Evolutionary conservation across 495 filamentous ascomycete genomes (phyloP), one percentile per base, ranked within the genome.

Genomic region (Staphylotrichum longicolle): DNA sequence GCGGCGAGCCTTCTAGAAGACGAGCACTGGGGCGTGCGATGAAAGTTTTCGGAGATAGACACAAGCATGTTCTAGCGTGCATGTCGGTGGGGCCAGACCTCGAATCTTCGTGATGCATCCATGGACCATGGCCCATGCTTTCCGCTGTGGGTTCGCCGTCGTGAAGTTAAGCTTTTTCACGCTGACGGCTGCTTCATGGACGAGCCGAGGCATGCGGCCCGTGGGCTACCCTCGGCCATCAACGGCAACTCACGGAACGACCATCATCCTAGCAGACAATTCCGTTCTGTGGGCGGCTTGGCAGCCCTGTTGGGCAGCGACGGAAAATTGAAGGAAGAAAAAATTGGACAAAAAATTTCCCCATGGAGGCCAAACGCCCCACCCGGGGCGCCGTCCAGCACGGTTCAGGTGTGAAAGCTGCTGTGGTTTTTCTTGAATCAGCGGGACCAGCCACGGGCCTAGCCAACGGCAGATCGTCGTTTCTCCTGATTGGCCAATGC

Each of bases 1-100:
- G 87, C 91, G 44, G 87, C 90, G 54, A 81, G 74, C 15, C 75
- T 96, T 56, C 77, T 96, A 61, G 86, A 84, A 62, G 77, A 88
- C 58, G 89, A 77, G 20, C 52, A 85, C 5, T 95, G 88, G 88
- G 90, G 91, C 4, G 85, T 90, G 5, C 73, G 74, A 58, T 76
- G 70, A 70, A 27, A 27, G 20, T 0, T 27, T 27, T 27, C 20
- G 1, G 20, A 27, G 20, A 27, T 27, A 27, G 20, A 27, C 20
- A n/a, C 20, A 27, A 27, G 20, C 20, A 27, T 1, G 20, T 27
- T 48, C n/a, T 37, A 40, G 33, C 20, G 11, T 39, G 45, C 41
- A 52, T 14, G 7, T 39, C 9, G 20, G 33, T 55, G 51, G 47
- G 40, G 20, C 20, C 20, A 27, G 20, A 27, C 12, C 52, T 42